Conservation (phyloP, 306 rosid species). For the Fragaria nilgerrensis region DNA sequence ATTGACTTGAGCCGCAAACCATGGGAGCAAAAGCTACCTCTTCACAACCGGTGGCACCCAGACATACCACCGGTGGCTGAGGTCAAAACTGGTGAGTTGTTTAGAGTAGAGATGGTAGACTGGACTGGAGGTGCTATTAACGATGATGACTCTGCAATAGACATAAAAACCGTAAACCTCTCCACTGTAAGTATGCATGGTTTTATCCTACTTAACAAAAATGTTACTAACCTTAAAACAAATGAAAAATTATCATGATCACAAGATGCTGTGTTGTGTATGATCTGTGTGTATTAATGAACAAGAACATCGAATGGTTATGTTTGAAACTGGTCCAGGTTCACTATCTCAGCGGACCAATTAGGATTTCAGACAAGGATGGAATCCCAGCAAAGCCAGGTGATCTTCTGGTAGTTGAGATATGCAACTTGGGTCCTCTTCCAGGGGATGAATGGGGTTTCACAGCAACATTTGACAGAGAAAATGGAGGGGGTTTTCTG, state of each 20-base stretch:
- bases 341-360: slow-evolving; percentile 86
- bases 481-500: slow-evolving; percentile 91
- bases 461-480: slow-evolving; percentile 88
- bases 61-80: slow-evolving; percentile 55
- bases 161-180: slow-evolving; percentile 58
- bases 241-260: not conserved
- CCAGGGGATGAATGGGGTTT: slow-evolving; percentile 96
- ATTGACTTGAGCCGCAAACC: slow-evolving; percentile 67
- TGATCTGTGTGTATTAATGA: not conserved
- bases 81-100: slow-evolving; percentile 44
- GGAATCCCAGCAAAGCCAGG: slow-evolving; percentile 84
- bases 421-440: slow-evolving; percentile 88
- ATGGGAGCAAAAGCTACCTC: slow-evolving; percentile 67
- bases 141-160: slow-evolving; percentile 65
- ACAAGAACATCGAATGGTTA: slow-evolving; percentile 2
- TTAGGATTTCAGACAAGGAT: slow-evolving; percentile 60
- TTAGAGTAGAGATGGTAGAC: slow-evolving; percentile 76
- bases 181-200: slow-evolving; percentile 51
- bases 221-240: not conserved
- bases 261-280: not conserved
- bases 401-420: slow-evolving; percentile 81
- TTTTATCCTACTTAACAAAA: not conserved
- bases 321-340: slow-evolving; percentile 36
- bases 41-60: slow-evolving; percentile 94
- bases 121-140: slow-evolving; percentile 76